phyloP scores from a whole-genome alignment of 2,329 filamentous ascomycete species.

The Trichoderma endophyticum region DNA sequence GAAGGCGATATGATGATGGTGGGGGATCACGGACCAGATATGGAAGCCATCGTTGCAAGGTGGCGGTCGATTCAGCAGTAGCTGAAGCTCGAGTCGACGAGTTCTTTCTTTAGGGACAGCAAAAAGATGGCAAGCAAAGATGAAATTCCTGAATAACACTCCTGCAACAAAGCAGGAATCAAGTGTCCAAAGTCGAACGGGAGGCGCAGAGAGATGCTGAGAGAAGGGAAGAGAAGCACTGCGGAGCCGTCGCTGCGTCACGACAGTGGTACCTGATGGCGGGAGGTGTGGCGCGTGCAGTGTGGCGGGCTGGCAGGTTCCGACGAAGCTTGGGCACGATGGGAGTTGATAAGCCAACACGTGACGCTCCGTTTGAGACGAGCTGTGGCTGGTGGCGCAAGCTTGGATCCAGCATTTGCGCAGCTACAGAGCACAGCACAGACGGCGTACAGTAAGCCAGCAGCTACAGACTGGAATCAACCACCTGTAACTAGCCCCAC shows the following conservation, averaged over 20 bases:
- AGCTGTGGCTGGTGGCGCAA: neutral
- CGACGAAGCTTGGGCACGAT: neutral
- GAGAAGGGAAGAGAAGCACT: neutral
- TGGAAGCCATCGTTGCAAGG: conserved; percentile 48
- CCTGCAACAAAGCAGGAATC: neutral
- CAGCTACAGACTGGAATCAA: neutral
- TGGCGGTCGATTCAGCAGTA: neutral
- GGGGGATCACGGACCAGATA: conserved; percentile 46
- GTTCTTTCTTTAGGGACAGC: neutral
- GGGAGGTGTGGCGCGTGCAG: neutral
- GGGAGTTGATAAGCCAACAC: neutral
- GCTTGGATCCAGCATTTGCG: neutral
- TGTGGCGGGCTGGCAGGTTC: neutral
- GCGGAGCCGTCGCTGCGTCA: conserved; percentile 28
- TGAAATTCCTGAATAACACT: neutral
- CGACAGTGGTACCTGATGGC: conserved; percentile 32
- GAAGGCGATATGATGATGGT: conserved; percentile 16
- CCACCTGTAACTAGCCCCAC: conserved; percentile 13
- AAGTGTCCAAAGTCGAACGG: neutral
- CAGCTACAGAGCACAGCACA: neutral
- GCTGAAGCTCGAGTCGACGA: neutral
- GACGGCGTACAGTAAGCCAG: neutral
- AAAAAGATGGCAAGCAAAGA: neutral
- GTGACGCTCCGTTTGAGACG: neutral
- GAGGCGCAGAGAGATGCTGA: neutral